Percentiles rank a stretch among this genome's conserved stretches.
These are phyloP conservation scores for Dipteronia dyeriana DNA, from an alignment of 345 rosid species.

Conservation along the genomic window DNA sequence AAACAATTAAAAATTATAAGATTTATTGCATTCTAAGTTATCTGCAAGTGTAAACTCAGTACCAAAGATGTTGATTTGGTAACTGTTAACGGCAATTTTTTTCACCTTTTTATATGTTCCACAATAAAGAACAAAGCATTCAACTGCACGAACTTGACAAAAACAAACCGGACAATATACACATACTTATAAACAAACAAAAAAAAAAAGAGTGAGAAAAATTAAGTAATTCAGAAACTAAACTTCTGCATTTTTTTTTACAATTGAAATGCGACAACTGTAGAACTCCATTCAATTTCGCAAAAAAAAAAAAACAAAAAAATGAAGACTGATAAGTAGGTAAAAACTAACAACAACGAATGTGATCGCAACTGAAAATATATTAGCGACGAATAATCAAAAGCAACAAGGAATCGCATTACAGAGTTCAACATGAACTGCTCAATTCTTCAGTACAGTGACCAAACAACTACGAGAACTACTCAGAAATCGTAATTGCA, in stretches of 20 bases:
- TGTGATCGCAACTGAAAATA: not conserved
- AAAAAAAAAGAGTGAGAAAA: not conserved
- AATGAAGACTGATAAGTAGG: not conserved
- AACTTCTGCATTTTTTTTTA: not conserved
- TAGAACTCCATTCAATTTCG: constrained; percentile 21
- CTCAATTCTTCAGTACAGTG: not conserved
- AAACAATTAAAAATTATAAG: not conserved
- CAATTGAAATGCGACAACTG: constrained; percentile 5
- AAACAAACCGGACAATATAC: not conserved
- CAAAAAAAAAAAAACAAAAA: not conserved
- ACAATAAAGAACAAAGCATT: not conserved
- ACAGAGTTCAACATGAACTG: not conserved
- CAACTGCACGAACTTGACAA: not conserved
- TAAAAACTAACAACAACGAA: not conserved
- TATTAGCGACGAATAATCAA: constrained; percentile 3
- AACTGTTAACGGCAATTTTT: too few species aligned
- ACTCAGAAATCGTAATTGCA: too few species aligned
- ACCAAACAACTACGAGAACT: not conserved
- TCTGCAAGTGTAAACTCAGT: not conserved
- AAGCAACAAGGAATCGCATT: constrained; percentile 18
- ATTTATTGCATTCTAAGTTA: not conserved
- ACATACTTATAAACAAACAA: not conserved
- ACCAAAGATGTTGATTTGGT: not conserved
- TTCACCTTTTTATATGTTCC: not conserved
- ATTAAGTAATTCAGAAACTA: not conserved